A percentile compares a stretch with the other conserved stretches of the same genome.
These are phyloP conservation scores for Botryotinia calthae DNA, from an alignment of 2,329 filamentous ascomycete genomes.

Conservation along the genomic window DNA sequence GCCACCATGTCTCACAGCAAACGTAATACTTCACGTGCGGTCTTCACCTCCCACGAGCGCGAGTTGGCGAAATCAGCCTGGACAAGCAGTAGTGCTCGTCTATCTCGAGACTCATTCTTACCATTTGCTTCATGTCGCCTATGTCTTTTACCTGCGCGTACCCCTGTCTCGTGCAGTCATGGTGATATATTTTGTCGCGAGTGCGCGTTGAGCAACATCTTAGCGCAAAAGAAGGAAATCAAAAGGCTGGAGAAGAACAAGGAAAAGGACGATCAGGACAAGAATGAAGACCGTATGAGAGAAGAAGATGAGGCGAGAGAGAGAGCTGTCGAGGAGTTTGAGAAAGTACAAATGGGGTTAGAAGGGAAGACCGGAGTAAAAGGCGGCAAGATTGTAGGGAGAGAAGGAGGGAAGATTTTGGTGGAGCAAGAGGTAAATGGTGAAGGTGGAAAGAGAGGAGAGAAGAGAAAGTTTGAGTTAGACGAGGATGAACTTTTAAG, in stretches of 20 bases:
- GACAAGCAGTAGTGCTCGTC: constrained; percentile 77
- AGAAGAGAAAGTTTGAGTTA: constrained; percentile 76
- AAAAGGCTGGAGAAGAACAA: constrained; percentile 71
- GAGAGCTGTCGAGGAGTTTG: constrained; percentile 76
- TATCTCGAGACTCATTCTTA: constrained; percentile 87
- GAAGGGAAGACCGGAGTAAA: constrained; percentile 40
- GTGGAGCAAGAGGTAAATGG: constrained; percentile 41
- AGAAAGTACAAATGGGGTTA: constrained; percentile 73
- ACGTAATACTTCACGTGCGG: constrained; percentile 85
- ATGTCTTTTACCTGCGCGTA: constrained; percentile 76
- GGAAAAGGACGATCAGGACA: constrained; percentile 60
- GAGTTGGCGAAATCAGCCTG: constrained; percentile 77
- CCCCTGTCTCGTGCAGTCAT: constrained; percentile 78
- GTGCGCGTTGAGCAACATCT: constrained; percentile 86
- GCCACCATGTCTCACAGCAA: constrained; percentile 57
- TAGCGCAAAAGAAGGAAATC: constrained; percentile 88
- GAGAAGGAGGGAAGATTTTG: constrained; percentile 45
- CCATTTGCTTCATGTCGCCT: constrained; percentile 86
- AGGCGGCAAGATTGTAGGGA: constrained; percentile 42
- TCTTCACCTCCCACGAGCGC: constrained; percentile 93
- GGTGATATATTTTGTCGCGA: constrained; percentile 95
- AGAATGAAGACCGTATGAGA: constrained; percentile 56
- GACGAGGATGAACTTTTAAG: constrained; percentile 73
- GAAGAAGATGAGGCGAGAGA: constrained; percentile 68
- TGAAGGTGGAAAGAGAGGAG: constrained; percentile 40